Conservation (phyloP, 306 rosid genomes). For the Vicia villosa region DNA sequence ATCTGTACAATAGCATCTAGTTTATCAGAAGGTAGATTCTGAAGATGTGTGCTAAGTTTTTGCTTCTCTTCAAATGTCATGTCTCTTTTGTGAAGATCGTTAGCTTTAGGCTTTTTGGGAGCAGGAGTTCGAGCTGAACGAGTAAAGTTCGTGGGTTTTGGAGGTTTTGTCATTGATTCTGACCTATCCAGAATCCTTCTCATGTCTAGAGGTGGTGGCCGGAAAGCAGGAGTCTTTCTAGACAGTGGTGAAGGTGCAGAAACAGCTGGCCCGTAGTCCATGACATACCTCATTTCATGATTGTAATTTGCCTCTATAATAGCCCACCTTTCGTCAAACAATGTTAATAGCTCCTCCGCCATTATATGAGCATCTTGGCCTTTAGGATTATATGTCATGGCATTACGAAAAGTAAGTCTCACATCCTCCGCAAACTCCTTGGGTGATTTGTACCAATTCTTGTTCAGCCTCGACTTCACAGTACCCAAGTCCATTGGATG, state of each 20-base stretch:
- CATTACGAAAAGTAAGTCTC: slow-evolving; percentile 86
- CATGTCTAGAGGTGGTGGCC: slow-evolving; percentile 81
- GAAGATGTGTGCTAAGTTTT: slow-evolving; percentile 82
- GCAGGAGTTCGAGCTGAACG: slow-evolving; percentile 85
- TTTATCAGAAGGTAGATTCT: slow-evolving; percentile 83
- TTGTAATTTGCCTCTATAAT: slow-evolving; percentile 81
- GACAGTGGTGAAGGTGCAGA: slow-evolving; percentile 65
- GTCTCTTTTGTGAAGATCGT: slow-evolving; percentile 87
- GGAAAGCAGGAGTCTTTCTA: slow-evolving; percentile 62
- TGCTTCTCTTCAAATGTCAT: slow-evolving; percentile 93
- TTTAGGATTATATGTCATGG: slow-evolving; percentile 87
- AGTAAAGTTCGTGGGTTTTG: slow-evolving; percentile 55
- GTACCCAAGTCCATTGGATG: slow-evolving; percentile 95
- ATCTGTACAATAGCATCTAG: slow-evolving; percentile 83
- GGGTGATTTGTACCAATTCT: slow-evolving; percentile 91
- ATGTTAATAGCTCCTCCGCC: slow-evolving; percentile 76
- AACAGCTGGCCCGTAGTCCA: slow-evolving; percentile 55
- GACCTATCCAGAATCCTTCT: slow-evolving; percentile 76
- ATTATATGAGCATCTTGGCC: slow-evolving; percentile 95
- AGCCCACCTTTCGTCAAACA: slow-evolving; percentile 90
- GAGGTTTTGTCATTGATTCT: slow-evolving; percentile 62
- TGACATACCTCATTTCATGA: slow-evolving; percentile 66
- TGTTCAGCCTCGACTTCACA: slow-evolving; percentile 75
- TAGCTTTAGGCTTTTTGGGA: slow-evolving; percentile 94
- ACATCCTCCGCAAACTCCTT: slow-evolving; percentile 99